phyloP scores from a whole-genome alignment of 2,329 filamentous ascomycete genomes.

The Aspergillus caelatus region DNA sequence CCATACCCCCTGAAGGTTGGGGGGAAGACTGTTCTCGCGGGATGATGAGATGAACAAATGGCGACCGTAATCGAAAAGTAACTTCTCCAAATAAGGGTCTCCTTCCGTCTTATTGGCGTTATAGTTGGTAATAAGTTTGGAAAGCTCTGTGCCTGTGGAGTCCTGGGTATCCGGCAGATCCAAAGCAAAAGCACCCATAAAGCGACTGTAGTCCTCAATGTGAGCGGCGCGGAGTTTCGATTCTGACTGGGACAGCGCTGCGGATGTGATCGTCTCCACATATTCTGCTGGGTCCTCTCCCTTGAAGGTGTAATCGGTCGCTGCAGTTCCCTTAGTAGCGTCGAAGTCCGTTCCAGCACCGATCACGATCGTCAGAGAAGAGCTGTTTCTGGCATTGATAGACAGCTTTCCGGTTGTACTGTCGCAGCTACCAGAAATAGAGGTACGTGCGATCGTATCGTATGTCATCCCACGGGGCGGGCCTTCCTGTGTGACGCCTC shows the following conservation, averaged over 20 bases:
- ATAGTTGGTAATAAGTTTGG: neutral
- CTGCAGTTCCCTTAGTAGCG: constrained; percentile 50
- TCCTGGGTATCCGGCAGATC: constrained; percentile 41
- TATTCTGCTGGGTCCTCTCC: constrained; percentile 48
- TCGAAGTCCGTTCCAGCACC: constrained; percentile 53
- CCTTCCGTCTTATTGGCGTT: constrained; percentile 27
- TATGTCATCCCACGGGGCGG: neutral
- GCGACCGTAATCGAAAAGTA: constrained; percentile 57
- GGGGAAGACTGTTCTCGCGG: constrained; percentile 53
- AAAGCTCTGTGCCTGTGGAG: constrained; percentile 19
- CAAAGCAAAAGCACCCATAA: constrained; percentile 34
- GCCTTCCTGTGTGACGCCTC: neutral
- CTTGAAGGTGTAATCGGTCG: constrained; percentile 51
- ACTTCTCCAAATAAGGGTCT: constrained; percentile 55
- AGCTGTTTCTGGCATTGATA: neutral
- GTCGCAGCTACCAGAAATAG: constrained; percentile 33
- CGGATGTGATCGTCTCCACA: constrained; percentile 35
- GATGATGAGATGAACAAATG: constrained; percentile 60
- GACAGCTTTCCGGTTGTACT: constrained; percentile 8
- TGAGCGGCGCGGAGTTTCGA: constrained; percentile 18
- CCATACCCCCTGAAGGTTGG: constrained; percentile 63
- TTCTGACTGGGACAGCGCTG: constrained; percentile 13
- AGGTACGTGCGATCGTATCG: neutral
- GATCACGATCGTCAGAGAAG: constrained; percentile 40
- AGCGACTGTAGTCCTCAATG: constrained; percentile 17